Base-by-base conservation (phyloP, 441 rosid genomes). In the Cnidoscolus chayamansa region DNA sequence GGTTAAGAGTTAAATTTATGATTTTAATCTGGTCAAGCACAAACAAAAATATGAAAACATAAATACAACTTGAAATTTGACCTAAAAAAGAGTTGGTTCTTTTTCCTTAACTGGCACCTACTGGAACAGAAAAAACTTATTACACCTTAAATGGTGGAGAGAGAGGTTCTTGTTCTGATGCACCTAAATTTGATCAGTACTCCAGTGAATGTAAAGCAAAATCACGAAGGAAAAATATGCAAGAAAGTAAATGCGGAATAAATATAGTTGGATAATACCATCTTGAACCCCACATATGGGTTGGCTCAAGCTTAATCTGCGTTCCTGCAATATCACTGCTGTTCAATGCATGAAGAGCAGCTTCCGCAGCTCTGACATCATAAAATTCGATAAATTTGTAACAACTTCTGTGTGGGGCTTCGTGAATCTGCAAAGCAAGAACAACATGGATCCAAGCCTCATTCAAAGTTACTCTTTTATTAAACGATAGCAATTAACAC, bases 311-410 rank as follows among this genome's bases (percentile, higher is more conserved):
- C 77, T 80, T 88, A 58, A 86, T 86, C 63, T 49, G 82, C 76
- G 83, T 88, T 75, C 89, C 87, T 40, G 81, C 81, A 71, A 84
- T 81, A 67, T 82, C 78, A 63, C 81, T 82, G 77, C 67, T 76
- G 76, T 82, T 80, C 72, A 84, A 76, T 48, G 77, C 84, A 60
- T 16, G 78, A 63, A 86, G 80, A 56, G 92, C 88, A 72, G 87
- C 80, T 47, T 85, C 87, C 58, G 92, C 86, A 63, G 85, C 87
- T 86, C 92, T 83, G 61, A 81, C 76, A 81, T 88, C 92, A 75
- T 85, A 88, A 72, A 86, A 88, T 68, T 88, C 89, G 63, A 88
- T 72, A 62, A 81, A 78, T 71, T 79, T 86, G 67, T 84, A 77
- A 60, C 82, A 79, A 77, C 78, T 81, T 74, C 80, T 78, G 57